A percentile compares a stretch with the other conserved stretches of the same genome.
phyloP scores from a whole-genome alignment of 306 rosid species.

The Amphicarpaea edgeworthii region DNA sequence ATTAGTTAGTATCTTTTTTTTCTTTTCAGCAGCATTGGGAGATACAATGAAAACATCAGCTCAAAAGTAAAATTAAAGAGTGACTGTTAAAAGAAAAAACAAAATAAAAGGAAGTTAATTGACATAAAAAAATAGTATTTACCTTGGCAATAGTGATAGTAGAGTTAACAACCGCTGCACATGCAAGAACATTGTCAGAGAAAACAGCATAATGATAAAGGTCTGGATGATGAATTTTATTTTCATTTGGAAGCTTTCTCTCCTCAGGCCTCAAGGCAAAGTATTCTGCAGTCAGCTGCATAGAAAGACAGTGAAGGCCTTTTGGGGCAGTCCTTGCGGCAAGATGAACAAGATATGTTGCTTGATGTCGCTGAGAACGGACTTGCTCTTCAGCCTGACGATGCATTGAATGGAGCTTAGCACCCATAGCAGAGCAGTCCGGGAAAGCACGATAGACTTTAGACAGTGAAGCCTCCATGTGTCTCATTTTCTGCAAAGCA shows the following conservation, averaged over 20 bases:
- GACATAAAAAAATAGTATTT: not conserved
- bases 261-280: conserved; percentile 43
- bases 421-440: conserved; percentile 41
- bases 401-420: conserved; percentile 43
- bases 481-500: conserved; percentile 48
- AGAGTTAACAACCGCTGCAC: conserved; percentile 48
- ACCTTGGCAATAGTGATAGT: conserved; percentile 45
- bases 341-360: conserved; percentile 46
- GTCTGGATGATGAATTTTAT: conserved; percentile 38
- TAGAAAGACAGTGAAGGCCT: conserved; percentile 49
- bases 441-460: conserved; percentile 38
- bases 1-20: not conserved
- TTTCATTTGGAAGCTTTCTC: conserved; percentile 45
- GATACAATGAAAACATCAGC: conserved; percentile 5
- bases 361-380: conserved; percentile 40
- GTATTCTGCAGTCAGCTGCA: conserved; percentile 47
- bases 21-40: conserved; percentile 6
- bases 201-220: conserved; percentile 48
- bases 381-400: conserved; percentile 45
- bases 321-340: conserved; percentile 45
- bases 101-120: conserved; percentile 10
- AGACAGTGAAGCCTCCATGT: conserved; percentile 45
- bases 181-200: conserved; percentile 49
- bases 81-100: conserved; percentile 6
- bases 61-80: conserved; percentile 13